Evolutionary conservation across 805 yeast species (phyloP), one percentile per base, ranked within the genome.

Genomic region (Spathaspora girioi): DNA sequence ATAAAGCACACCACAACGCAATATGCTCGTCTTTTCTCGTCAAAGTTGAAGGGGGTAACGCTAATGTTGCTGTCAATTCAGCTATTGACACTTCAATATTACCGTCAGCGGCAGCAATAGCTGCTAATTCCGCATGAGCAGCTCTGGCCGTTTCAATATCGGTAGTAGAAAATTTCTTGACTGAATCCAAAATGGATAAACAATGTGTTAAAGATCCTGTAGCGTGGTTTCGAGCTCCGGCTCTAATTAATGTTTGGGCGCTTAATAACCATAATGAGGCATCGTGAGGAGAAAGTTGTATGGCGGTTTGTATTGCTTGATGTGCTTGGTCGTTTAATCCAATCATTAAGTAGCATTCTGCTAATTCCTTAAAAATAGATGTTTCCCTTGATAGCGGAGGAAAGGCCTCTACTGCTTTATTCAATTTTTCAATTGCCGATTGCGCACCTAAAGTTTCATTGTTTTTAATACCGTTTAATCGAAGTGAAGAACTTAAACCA

Each of bases 101-200:
- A 15, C 78, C 78, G 26, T 80, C 79, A 7, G 76, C 70, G 1
- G 79, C 75, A 1, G 81, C 79, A n/a, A 82, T 67, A 4, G 79
- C 77, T 0, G 84, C 86, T 45, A 83, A 65, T 56, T 81, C 83
- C 3, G 80, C 75, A 64, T 81, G 85, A 2, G 79, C 77, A 14
- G 76, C 69, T 49, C 84, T 68, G 0, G 81, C 78, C 1, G 78
- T 69, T 49, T 77, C 78, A n/a, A 78, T 61, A 45, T 76, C 80
- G 4, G 62, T 60, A 1, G 59, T 41, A 6, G 64, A 51, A 47
- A 70, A 59, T 43, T 67, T 60, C 46, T 55, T 59, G 8, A 70
- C 56, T 17, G 60, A 54, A 15, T 63, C 66, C 44, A 78, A 61
- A 40, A 75, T 64, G 18, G 70, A 65, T 29, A 81, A 62, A 41